Conservation (phyloP, 352 stramenopile species). For the Globisporangium nagaii region DNA sequence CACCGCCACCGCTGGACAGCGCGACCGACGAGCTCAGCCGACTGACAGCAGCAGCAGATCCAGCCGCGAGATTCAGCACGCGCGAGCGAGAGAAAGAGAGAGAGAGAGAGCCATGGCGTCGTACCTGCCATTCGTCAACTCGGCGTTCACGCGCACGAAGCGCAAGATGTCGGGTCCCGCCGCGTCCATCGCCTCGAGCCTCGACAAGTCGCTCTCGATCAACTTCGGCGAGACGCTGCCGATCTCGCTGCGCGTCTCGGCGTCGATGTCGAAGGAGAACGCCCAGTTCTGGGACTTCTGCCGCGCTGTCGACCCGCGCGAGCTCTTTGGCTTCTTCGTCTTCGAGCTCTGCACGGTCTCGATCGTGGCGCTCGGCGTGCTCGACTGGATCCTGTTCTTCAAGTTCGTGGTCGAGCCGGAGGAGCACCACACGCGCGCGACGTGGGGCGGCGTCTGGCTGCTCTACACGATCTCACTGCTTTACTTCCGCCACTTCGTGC, state of each 20-base stretch:
- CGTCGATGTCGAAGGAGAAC: slow-evolving; percentile 1
- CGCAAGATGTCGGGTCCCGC: slow-evolving; percentile 56
- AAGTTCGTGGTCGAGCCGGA: slow-evolving; percentile 58
- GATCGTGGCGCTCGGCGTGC: slow-evolving; percentile 39
- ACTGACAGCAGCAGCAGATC: background rate
- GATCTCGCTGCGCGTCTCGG: slow-evolving; percentile 4
- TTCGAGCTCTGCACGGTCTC: slow-evolving; percentile 36
- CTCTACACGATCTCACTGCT: slow-evolving; percentile 39
- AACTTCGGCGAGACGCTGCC: slow-evolving; percentile 12
- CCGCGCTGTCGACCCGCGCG: slow-evolving; percentile 29
- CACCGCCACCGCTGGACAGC: background rate
- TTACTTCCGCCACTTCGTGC: slow-evolving; percentile 40
- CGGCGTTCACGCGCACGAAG: slow-evolving; percentile 31
- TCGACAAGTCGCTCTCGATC: slow-evolving; percentile 28
- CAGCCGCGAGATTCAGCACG: background rate
- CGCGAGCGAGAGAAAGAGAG: background rate
- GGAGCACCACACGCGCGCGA: slow-evolving; percentile 32
- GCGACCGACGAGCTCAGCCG: background rate
- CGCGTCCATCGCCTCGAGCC: slow-evolving; percentile 19
- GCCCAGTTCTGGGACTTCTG: slow-evolving; percentile 19
- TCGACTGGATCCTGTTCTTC: slow-evolving; percentile 59
- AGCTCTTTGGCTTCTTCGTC: slow-evolving; percentile 36
- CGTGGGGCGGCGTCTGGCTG: slow-evolving; percentile 48
- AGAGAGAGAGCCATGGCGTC: slow-evolving; percentile 11
- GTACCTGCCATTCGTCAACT: slow-evolving; percentile 15